Percentiles rank a stretch among this genome's conserved stretches.
Evolutionary conservation across 495 filamentous ascomycete species (phyloP).

Genomic region (Neurospora sp.): DNA sequence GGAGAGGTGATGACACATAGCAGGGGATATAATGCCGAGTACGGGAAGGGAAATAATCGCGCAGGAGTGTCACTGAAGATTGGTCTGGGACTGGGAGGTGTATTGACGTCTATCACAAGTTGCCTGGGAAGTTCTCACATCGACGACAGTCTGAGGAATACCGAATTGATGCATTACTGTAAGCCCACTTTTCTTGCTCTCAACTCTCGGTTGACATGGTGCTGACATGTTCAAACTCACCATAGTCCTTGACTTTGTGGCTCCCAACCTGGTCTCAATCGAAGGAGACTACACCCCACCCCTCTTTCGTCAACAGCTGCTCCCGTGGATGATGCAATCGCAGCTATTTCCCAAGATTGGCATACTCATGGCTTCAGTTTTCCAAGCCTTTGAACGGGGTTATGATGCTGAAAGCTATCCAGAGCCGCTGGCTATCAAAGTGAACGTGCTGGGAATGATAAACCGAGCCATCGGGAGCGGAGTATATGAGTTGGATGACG

Average conservation of each 20-base stretch:
- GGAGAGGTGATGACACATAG: not conserved
- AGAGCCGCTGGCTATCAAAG: conserved; percentile 12
- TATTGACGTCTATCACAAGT: conserved; percentile 10
- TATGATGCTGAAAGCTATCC: not conserved
- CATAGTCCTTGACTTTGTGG: conserved; percentile 14
- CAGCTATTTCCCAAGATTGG: conserved; percentile 18
- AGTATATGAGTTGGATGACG: conserved; percentile 10
- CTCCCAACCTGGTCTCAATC: conserved; percentile 15
- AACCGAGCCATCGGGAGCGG: conserved; percentile 8
- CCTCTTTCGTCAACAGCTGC: conserved; percentile 9
- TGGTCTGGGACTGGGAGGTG: conserved; percentile 4
- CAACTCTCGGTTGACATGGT: not conserved
- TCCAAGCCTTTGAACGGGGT: conserved; percentile 6
- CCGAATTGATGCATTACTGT: conserved; percentile 18
- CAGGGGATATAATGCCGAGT: not conserved
- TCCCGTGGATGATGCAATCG: conserved; percentile 21
- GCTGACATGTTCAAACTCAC: not conserved
- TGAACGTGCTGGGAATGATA: conserved; percentile 12
- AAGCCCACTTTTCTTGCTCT: not conserved
- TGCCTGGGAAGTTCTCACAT: conserved; percentile 9
- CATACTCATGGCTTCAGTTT: conserved; percentile 17
- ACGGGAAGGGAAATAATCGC: not conserved
- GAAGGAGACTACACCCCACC: conserved; percentile 10
- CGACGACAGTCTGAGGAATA: conserved; percentile 8
- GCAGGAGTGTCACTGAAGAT: not conserved